Conservation (phyloP, 2,329 filamentous ascomycete genomes). For the Zymoseptoria passerinii region DNA sequence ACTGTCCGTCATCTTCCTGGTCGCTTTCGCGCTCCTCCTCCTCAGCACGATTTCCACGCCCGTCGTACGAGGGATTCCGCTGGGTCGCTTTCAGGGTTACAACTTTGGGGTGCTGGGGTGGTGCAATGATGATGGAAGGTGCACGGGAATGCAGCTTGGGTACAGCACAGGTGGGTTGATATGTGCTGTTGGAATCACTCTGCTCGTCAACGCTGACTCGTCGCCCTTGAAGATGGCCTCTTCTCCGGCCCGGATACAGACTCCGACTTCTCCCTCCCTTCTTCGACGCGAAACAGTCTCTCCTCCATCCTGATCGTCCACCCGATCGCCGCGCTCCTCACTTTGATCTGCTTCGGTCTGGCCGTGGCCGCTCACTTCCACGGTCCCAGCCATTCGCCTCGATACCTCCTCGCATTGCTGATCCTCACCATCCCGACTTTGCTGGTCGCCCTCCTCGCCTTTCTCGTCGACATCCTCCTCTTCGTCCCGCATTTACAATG, state of each 20-base stretch:
- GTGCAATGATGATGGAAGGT: slow-evolving; percentile 56
- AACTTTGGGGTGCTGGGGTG: slow-evolving; percentile 91
- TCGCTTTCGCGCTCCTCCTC: slow-evolving; percentile 76
- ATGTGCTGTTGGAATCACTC: not conserved
- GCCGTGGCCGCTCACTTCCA: slow-evolving; percentile 78
- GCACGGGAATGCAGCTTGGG: slow-evolving; percentile 69
- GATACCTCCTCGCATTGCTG: slow-evolving; percentile 76
- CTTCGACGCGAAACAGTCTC: slow-evolving; percentile 59
- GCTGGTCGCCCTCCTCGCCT: slow-evolving; percentile 73
- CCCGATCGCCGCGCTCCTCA: slow-evolving; percentile 78
- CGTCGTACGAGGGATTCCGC: slow-evolving; percentile 73
- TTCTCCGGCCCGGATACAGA: slow-evolving; percentile 35
- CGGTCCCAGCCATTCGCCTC: slow-evolving; percentile 76
- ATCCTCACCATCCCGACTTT: slow-evolving; percentile 82
- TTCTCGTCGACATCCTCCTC: slow-evolving; percentile 84
- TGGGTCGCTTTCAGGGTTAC: slow-evolving; percentile 67
- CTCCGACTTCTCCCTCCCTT: slow-evolving; percentile 54
- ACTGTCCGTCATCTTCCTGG: slow-evolving; percentile 73
- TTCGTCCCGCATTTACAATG: slow-evolving; percentile 91
- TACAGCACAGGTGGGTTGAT: slow-evolving; percentile 69
- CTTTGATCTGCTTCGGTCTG: slow-evolving; percentile 74
- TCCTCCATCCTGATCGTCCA: slow-evolving; percentile 87
- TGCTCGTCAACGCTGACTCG: not conserved
- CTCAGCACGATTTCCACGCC: slow-evolving; percentile 87
- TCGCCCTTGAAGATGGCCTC: slow-evolving; percentile 35